Percentiles rank a stretch among this genome's conserved stretches.
Conservation (phyloP, 106 monocot species). For the Acorus calamus region DNA sequence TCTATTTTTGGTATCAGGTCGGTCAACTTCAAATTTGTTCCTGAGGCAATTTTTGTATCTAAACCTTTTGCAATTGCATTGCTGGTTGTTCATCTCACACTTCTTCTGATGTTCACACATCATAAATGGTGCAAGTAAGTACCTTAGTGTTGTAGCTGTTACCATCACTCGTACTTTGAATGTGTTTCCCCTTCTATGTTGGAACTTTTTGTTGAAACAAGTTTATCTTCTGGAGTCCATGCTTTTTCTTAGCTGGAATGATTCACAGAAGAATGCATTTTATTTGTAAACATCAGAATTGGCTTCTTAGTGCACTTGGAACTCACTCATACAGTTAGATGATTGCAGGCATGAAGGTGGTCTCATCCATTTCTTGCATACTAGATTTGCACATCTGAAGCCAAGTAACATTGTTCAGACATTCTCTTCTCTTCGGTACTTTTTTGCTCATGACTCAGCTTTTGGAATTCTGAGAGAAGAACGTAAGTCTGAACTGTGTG, state of each 20-base stretch:
- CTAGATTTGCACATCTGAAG: conserved; percentile 16
- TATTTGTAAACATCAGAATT: not conserved
- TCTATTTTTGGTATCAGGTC: conserved; percentile 46
- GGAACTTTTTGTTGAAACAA: too few relatives aligned
- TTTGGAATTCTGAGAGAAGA: conserved; percentile 39
- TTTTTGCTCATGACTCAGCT: conserved; percentile 28
- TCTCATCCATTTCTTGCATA: conserved; percentile 38
- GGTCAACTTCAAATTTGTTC: conserved; percentile 98
- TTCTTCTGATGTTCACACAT: conserved; percentile 70
- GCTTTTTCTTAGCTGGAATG: too few relatives aligned
- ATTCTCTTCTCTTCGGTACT: conserved; percentile 6
- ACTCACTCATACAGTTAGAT: conserved; percentile 11
- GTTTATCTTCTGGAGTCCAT: too few relatives aligned
- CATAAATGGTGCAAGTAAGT: conserved; percentile 91
- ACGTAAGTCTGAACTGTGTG: conserved; percentile 31
- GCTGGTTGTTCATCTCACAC: conserved; percentile 59
- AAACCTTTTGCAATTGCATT: conserved; percentile 68
- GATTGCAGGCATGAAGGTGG: conserved; percentile 80
- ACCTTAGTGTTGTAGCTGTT: not conserved
- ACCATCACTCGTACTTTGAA: too few relatives aligned
- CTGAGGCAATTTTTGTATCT: conserved; percentile 75
- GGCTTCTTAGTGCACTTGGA: not conserved
- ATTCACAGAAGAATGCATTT: not conserved
- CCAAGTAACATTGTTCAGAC: conserved; percentile 15
- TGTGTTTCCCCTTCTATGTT: too few relatives aligned